These are phyloP conservation scores for Saturnispora besseyi DNA, from an alignment of 805 yeast genomes.

Conservation along the genomic window DNA sequence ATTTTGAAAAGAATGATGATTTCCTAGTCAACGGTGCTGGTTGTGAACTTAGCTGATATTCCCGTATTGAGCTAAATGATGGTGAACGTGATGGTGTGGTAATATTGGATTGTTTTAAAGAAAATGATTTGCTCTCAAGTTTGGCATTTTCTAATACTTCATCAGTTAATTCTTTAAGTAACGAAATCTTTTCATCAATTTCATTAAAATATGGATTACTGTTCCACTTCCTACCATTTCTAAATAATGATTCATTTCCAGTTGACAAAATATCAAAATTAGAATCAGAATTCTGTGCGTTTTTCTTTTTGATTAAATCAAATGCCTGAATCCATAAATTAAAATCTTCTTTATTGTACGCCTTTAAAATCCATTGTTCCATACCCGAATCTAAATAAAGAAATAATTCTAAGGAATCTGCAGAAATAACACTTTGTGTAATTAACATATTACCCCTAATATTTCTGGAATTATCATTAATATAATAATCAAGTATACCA, in stretches of 20 bases:
- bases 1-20: conserved; percentile 6
- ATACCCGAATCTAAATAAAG: conserved; percentile 88
- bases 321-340: conserved; percentile 77
- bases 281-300: conserved; percentile 9
- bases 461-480: conserved; percentile 59
- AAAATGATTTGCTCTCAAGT: background rate
- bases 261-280: background rate
- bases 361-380: conserved; percentile 86
- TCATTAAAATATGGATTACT: conserved; percentile 1
- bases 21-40: conserved; percentile 2
- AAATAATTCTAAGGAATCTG: conserved; percentile 55
- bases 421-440: conserved; percentile 71
- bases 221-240: conserved; percentile 3
- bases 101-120: background rate
- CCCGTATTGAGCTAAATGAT: background rate
- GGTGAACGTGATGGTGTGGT: background rate
- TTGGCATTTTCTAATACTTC: background rate
- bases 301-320: conserved; percentile 37
- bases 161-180: background rate
- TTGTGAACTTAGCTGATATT: background rate
- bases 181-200: background rate
- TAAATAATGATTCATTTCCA: conserved; percentile 1
- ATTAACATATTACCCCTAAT: conserved; percentile 91
- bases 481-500: conserved; percentile 75
- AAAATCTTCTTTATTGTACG: conserved; percentile 57